phyloP scores from a whole-genome alignment of 73 alveolate species.

The Paramecium biaurelia region DNA sequence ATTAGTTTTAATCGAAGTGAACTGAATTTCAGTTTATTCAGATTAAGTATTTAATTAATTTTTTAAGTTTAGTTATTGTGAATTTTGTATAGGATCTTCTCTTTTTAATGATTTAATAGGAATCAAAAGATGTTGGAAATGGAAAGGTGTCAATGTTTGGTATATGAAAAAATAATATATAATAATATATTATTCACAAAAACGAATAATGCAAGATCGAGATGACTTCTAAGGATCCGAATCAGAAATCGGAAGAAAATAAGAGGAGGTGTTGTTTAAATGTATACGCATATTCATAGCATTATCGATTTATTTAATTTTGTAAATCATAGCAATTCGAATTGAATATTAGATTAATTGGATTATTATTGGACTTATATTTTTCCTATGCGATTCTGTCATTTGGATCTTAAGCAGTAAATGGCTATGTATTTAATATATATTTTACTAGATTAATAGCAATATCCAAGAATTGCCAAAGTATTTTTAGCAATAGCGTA shows the following conservation, averaged over 20 bases:
- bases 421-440: constrained; percentile 2
- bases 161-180: not conserved
- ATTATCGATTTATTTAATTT: not conserved
- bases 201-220: constrained; percentile 6
- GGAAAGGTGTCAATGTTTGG: not conserved
- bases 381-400: not conserved
- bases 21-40: not conserved
- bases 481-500: not conserved
- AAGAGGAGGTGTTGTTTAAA: not conserved
- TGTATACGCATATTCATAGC: not conserved
- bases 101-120: not conserved
- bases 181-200: not conserved
- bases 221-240: constrained; percentile 2
- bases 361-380: not conserved
- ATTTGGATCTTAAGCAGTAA: not conserved
- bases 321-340: not conserved
- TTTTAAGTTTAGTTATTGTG: not conserved
- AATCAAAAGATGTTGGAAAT: not conserved
- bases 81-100: not conserved
- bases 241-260: not conserved
- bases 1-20: not conserved
- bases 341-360: not conserved
- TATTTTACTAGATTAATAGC: constrained; percentile 14
- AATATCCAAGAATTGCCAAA: constrained; percentile 38
- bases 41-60: not conserved